These are phyloP conservation scores for Irpex sp. DNA, from an alignment of 1,284 basidiomycete genomes.

Conservation along the genomic window DNA sequence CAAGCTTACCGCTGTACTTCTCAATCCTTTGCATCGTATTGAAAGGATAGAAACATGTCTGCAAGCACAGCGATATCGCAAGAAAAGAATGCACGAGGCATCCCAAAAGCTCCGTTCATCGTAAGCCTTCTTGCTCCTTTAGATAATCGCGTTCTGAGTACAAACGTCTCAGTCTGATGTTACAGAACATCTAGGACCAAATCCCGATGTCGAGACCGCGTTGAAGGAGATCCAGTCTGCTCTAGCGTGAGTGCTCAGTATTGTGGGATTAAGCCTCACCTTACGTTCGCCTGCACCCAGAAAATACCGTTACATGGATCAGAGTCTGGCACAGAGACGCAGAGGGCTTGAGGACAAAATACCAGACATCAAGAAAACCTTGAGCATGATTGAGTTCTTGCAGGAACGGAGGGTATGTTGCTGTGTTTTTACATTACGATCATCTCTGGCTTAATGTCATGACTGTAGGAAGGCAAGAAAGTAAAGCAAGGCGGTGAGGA, in stretches of 20 bases:
- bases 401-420: slow-evolving; percentile 63
- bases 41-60: slow-evolving; percentile 15
- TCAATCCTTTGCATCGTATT: neutral
- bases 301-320: slow-evolving; percentile 99
- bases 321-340: slow-evolving; percentile 78
- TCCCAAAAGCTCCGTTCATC: slow-evolving; percentile 93
- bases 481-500: slow-evolving; percentile 40
- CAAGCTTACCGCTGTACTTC: neutral
- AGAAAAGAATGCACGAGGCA: slow-evolving; percentile 85
- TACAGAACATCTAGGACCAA: slow-evolving; percentile 79
- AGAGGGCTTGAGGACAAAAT: slow-evolving; percentile 90
- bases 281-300: slow-evolving; percentile 41
- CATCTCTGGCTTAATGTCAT: neutral
- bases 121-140: slow-evolving; percentile 46
- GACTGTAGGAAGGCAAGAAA: slow-evolving; percentile 52
- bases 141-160: slow-evolving; percentile 1
- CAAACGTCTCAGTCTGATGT: slow-evolving; percentile 65
- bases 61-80: slow-evolving; percentile 21
- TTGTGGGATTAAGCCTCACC: slow-evolving; percentile 4
- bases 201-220: slow-evolving; percentile 76
- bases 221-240: slow-evolving; percentile 90
- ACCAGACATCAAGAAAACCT: slow-evolving; percentile 92
- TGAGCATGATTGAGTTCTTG: slow-evolving; percentile 86
- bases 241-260: slow-evolving; percentile 65
- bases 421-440: neutral